Evolutionary conservation across 805 yeast genomes (phyloP).

Genomic region (Hanseniaspora guilliermondii): DNA sequence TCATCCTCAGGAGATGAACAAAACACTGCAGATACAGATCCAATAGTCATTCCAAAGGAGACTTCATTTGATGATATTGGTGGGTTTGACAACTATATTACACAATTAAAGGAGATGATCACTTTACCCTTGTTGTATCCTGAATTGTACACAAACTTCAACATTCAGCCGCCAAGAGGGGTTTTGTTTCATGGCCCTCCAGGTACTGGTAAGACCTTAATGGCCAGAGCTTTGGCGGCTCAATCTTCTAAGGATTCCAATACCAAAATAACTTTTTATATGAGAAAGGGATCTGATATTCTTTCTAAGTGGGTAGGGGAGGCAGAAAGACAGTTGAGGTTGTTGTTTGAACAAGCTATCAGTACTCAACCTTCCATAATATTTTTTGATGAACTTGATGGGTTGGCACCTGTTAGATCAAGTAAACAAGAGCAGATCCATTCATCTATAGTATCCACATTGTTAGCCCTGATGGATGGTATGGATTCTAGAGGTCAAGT

Average conservation of each 20-base stretch:
- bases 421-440: conserved; percentile 97
- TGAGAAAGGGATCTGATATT: conserved; percentile 97
- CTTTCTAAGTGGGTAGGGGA: conserved; percentile 98
- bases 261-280: conserved; percentile 82
- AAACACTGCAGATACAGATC: conserved; percentile 77
- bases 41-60: conserved; percentile 78
- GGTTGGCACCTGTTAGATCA: conserved; percentile 93
- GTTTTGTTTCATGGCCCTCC: conserved; percentile 98
- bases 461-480: conserved; percentile 95
- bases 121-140: conserved; percentile 87
- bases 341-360: conserved; percentile 89
- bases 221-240: conserved; percentile 96
- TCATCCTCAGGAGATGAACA: conserved; percentile 37
- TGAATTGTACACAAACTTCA: conserved; percentile 78
- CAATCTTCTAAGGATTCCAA: conserved; percentile 69
- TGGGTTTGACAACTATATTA: conserved; percentile 80
- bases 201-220: conserved; percentile 94
- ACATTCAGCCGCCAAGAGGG: conserved; percentile 92
- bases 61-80: conserved; percentile 79
- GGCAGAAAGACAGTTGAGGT: conserved; percentile 85
- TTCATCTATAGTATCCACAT: conserved; percentile 90
- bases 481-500: conserved; percentile 98
- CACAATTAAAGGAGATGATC: conserved; percentile 93
- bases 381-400: conserved; percentile 96
- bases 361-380: conserved; percentile 92